These are phyloP conservation scores for Tulasnella sp. DNA, from an alignment of 768 basidiomycete species.

Conservation along the genomic window DNA sequence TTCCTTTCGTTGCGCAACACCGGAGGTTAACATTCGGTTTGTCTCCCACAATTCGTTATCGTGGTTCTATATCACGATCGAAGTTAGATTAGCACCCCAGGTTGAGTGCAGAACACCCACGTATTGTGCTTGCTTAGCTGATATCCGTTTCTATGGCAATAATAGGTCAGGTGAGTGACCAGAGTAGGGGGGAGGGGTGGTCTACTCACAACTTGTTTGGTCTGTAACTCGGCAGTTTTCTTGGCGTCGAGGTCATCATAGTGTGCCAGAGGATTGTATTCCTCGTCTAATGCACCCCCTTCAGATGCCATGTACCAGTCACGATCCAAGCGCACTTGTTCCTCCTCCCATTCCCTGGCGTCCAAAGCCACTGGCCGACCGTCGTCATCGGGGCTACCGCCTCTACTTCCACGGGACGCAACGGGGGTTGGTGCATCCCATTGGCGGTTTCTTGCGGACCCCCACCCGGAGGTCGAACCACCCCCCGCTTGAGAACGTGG, in stretches of 20 bases:
- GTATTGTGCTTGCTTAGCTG: slow-evolving; percentile 92
- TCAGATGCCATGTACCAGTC: slow-evolving; percentile 96
- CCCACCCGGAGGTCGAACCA: slow-evolving; percentile 46
- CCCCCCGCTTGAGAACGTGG: slow-evolving; percentile 43
- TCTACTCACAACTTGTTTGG: slow-evolving; percentile 52
- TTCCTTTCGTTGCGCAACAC: slow-evolving; percentile 73
- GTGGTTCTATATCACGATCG: slow-evolving; percentile 51
- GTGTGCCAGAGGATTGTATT: slow-evolving; percentile 83
- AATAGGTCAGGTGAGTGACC: background rate
- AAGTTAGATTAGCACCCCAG: slow-evolving; percentile 13
- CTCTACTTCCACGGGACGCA: slow-evolving; percentile 34
- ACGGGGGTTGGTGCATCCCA: slow-evolving; percentile 86
- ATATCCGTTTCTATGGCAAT: slow-evolving; percentile 58
- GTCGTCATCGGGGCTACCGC: slow-evolving; percentile 56
- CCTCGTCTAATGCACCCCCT: slow-evolving; percentile 80
- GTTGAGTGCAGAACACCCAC: slow-evolving; percentile 34
- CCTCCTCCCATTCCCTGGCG: slow-evolving; percentile 91
- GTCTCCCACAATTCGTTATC: slow-evolving; percentile 99
- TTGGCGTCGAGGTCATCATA: slow-evolving; percentile 71
- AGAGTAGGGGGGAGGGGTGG: background rate
- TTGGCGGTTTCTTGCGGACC: slow-evolving; percentile 35
- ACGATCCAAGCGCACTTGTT: slow-evolving; percentile 79
- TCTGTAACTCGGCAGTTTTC: slow-evolving; percentile 64
- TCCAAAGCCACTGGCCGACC: slow-evolving; percentile 54
- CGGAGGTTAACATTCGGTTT: slow-evolving; percentile 93